Evolutionary conservation across 1,284 basidiomycete genomes (phyloP).

Genomic region (Kalmanozyma brasiliensis): DNA sequence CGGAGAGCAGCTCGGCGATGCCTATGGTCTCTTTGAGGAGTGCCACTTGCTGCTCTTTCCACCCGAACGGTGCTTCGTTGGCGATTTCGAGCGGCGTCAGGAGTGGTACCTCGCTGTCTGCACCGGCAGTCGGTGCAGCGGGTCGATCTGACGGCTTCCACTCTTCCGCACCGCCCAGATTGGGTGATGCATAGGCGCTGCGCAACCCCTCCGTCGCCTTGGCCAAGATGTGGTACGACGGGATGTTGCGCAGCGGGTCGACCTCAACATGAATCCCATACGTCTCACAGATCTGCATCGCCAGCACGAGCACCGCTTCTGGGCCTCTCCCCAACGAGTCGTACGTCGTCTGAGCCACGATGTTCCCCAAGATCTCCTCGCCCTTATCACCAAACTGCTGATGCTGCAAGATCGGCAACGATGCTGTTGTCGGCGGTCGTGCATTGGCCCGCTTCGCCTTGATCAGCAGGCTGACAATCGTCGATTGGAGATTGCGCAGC

Average conservation of each 20-base stretch:
- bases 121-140: not conserved
- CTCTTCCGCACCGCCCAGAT: constrained; percentile 17
- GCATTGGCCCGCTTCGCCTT: constrained; percentile 32
- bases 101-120: constrained; percentile 8
- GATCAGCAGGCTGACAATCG: constrained; percentile 50
- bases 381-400: constrained; percentile 20
- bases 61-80: constrained; percentile 74
- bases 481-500: constrained; percentile 55
- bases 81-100: constrained; percentile 40
- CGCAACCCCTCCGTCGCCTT: constrained; percentile 43
- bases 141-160: constrained; percentile 18
- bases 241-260: constrained; percentile 51
- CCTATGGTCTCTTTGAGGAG: constrained; percentile 89
- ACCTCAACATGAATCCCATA: constrained; percentile 63
- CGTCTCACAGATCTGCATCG: constrained; percentile 63
- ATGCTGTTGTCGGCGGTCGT: constrained; percentile 15
- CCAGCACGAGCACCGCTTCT: constrained; percentile 63
- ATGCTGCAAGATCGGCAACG: constrained; percentile 35
- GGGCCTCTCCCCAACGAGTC: constrained; percentile 37
- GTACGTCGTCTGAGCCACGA: constrained; percentile 41
- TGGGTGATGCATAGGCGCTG: constrained; percentile 48
- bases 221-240: constrained; percentile 55
- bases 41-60: constrained; percentile 91
- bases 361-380: constrained; percentile 40
- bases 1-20: constrained; percentile 88